Evolutionary conservation across 2,329 filamentous ascomycete species (phyloP), one percentile per base, ranked within the genome.

Genomic region (Allantophomopsis lycopodina): DNA sequence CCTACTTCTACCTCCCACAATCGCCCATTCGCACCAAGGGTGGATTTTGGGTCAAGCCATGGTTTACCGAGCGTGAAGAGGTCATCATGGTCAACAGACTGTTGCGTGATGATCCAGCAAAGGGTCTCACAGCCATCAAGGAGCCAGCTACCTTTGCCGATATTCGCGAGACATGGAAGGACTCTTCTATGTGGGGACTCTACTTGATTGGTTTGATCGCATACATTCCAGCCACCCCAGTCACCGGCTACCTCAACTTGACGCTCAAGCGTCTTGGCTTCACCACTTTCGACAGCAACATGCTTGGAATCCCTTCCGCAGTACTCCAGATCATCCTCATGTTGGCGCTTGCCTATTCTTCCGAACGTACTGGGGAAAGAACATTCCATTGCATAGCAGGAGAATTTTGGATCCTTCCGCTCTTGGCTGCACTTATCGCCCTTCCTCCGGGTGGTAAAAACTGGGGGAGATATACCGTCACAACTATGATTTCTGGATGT

Each of bases 41-140:
- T 15, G 56, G 65, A 35, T 68, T 84, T 44, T 74, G 72, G 35
- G 70, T 73, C 2, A 74, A 73, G 33, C 52, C 79, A 5, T 80
- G 78, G 78, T 81, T 80, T 54, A 71, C 61, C 2, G 78, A 81
- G 50, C 64, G 64, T 2, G 75, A 84, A 51, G 79, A 83, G 49
- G 69, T 73, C 41, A 82, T 83, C 50, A 75, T 83, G 69, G 68
- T 79, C 14, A 83, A 82, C 50, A 62, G 67, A 6, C 62, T 71
- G 10, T 56, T 71, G 11, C 63, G 69, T 28, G 69, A 72, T 36
- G 69, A 72, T 46, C 68, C 69, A 0, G 67, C 67, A 30, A 73
- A 72, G 53, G 68, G 63, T 12, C 56, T 68, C 11, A 70, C 65
- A 0, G 56, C 58, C 12, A 50, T 69, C 39, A 58, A 63, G 41